Evolutionary conservation across 495 filamentous ascomycete genomes (phyloP), one percentile per base, ranked within the genome.

Genomic region (Aspergillus heteromorphus): DNA sequence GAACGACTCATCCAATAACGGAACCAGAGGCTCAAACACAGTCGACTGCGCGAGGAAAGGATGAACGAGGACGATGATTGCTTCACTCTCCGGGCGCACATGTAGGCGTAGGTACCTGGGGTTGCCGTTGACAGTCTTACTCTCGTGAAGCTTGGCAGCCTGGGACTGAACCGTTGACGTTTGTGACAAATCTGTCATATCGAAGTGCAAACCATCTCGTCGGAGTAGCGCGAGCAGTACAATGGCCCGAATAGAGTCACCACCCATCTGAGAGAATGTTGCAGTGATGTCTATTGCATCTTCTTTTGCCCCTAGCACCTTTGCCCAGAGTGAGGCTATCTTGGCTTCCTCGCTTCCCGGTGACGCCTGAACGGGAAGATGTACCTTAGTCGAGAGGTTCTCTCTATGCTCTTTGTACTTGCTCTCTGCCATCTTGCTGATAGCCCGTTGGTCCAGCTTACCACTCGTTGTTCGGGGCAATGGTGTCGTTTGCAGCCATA

Each of bases 191-290:
- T 51, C 48, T 19, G 30, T 23, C 48, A 51, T 51, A 25, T 40
- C 16, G 6, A 51, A 25, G 2, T 18, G 48, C 19, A 51, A n/a
- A 6, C 48, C 30, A 0, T 51, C 48, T 36, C 48, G 48, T n/a
- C 48, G 48, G 13, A 51, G 9, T 11, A 34, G 29, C 13, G 48
- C 29, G 6, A 51, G 17, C 8, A 51, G 30, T 30, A 16, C 38
- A 13, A 51, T 51, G 19, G 48, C 48, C 9, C 48, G 48, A 25
- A 51, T 40, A 17, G 48, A 51, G 48, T 51, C 30, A 10, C 48
- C 48, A n/a, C 48, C 48, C 4, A 51, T 10, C 30, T 25, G 48
- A 20, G 30, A 51, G 34, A 51, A 51, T 10, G 48, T 18, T 6
- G 18, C 11, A 13, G 48, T 51, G 20, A 51, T 51, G 34, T 51